These are phyloP conservation scores for Pseudogymnoascus sp. DNA, from an alignment of 2,329 filamentous ascomycete genomes.

Conservation along the genomic window DNA sequence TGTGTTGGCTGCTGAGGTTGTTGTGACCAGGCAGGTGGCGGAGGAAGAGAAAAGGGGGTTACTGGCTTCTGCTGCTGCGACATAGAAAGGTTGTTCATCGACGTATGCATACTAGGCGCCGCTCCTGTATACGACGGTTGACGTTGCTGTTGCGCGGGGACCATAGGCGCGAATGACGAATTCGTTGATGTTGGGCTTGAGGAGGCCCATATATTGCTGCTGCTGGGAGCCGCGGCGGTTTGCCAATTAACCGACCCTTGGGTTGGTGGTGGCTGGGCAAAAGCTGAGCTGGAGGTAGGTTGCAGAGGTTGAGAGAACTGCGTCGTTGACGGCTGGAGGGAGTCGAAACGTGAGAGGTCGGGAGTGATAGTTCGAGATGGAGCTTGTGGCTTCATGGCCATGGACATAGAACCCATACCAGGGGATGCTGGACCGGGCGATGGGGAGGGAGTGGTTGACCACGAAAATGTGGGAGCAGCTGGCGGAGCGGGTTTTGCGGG, in stretches of 20 bases:
- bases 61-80: conserved; percentile 33
- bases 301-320: conserved; percentile 52
- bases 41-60: conserved; percentile 49
- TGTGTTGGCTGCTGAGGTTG: conserved; percentile 22
- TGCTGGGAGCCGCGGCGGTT: conserved; percentile 14
- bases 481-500: conserved; percentile 32
- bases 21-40: conserved; percentile 36
- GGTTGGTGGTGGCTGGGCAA: not conserved
- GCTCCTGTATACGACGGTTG: conserved; percentile 20
- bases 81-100: conserved; percentile 43
- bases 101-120: conserved; percentile 31
- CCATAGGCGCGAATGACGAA: conserved; percentile 15
- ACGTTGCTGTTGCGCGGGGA: conserved; percentile 19
- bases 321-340: conserved; percentile 50
- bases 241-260: conserved; percentile 7
- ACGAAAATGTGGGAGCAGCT: conserved; percentile 48
- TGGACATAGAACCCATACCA: conserved; percentile 14
- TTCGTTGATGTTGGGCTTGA: conserved; percentile 23
- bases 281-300: conserved; percentile 36
- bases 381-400: conserved; percentile 31
- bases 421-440: conserved; percentile 13
- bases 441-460: conserved; percentile 49
- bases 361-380: conserved; percentile 51
- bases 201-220: conserved; percentile 19
- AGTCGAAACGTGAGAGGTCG: conserved; percentile 46